phyloP scores from a whole-genome alignment of 306 rosid genomes.

The Cercis canadensis region DNA sequence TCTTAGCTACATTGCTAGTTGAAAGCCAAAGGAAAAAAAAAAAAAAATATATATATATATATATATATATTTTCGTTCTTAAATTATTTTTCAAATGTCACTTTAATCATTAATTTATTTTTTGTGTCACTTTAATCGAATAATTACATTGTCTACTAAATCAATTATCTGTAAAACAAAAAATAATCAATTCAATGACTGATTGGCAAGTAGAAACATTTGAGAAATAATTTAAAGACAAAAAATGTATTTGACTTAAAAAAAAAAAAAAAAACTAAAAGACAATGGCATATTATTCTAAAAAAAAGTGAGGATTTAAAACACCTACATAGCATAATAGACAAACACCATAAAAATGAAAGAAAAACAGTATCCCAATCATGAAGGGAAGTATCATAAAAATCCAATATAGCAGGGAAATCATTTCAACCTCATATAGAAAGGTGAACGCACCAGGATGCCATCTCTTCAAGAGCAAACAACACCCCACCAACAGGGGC shows the following conservation, averaged over 20 bases:
- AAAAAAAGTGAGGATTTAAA: too few relatives aligned
- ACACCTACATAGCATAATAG: too few relatives aligned
- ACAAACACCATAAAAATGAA: neutral
- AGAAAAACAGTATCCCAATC: constrained; percentile 31
- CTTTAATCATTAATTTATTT: too few relatives aligned
- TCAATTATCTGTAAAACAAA: too few relatives aligned
- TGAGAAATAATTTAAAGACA: too few relatives aligned
- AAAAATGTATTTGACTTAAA: neutral
- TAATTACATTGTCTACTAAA: too few relatives aligned
- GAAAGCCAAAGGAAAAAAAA: neutral
- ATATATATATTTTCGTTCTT: too few relatives aligned
- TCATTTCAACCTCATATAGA: constrained; percentile 1
- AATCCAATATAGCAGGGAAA: constrained; percentile 14
- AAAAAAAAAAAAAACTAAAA: neutral
- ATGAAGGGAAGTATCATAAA: constrained; percentile 12
- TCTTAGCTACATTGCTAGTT: neutral
- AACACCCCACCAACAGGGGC: constrained; percentile 96
- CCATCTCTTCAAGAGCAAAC: constrained; percentile 96
- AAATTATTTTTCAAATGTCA: too few relatives aligned
- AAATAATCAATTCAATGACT: too few relatives aligned
- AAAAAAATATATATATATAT: too few relatives aligned
- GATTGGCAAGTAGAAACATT: too few relatives aligned
- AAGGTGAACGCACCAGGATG: constrained; percentile 71
- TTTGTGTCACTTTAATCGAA: too few relatives aligned
- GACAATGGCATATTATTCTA: neutral